Percentiles rank a stretch among this genome's conserved stretches.
These are phyloP conservation scores for Hibiscus trionum DNA, from an alignment of 345 rosid genomes.

Conservation along the genomic window DNA sequence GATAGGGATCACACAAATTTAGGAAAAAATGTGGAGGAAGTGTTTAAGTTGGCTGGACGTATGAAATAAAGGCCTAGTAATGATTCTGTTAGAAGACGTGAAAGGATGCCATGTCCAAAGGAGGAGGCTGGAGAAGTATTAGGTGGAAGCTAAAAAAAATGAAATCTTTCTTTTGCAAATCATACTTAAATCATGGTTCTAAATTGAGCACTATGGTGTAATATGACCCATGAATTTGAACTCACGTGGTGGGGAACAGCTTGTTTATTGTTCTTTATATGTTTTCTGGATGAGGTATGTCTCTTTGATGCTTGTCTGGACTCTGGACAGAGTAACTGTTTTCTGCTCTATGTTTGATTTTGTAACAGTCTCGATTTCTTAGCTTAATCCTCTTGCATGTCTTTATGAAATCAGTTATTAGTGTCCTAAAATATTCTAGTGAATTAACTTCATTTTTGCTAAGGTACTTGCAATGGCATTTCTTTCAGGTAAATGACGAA, in stretches of 20 bases:
- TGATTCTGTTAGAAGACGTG: neutral
- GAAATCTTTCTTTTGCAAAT: neutral
- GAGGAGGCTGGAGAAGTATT: neutral
- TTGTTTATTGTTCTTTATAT: neutral
- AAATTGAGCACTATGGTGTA: neutral
- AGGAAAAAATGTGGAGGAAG: neutral
- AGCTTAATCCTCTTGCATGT: neutral
- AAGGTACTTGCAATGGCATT: slow-evolving; percentile 16
- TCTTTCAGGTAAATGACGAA: slow-evolving; percentile 82
- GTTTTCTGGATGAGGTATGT: neutral
- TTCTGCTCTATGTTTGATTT: neutral
- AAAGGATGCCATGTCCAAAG: neutral
- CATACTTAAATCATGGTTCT: neutral
- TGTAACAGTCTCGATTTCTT: neutral
- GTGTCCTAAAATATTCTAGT: neutral
- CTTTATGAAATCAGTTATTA: neutral
- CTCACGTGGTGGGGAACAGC: neutral
- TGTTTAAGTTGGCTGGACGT: neutral
- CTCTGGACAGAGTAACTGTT: neutral
- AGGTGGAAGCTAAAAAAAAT: neutral
- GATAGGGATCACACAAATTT: neutral
- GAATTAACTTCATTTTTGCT: slow-evolving; percentile 5
- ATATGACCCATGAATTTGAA: neutral
- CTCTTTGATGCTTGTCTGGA: neutral
- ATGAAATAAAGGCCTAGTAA: neutral